Base-by-base conservation (phyloP, 306 rosid species). In the Prinsepia uniflora region DNA sequence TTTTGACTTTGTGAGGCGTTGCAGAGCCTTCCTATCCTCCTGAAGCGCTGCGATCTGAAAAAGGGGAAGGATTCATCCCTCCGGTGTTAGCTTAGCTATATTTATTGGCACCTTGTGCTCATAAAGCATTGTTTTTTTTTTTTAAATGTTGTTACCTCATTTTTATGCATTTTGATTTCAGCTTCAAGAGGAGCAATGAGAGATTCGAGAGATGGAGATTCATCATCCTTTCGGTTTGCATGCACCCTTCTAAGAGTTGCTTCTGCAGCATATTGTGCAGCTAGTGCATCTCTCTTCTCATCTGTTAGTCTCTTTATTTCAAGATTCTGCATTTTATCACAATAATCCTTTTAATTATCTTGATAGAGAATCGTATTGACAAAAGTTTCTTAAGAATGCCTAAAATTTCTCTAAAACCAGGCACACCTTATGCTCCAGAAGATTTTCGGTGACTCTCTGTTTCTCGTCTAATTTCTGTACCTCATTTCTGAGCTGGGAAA, bases 201-300 rank as follows among this genome's bases (percentile, higher is more conserved):
- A 55, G 90, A 83, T 8, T 79, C 97, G n/a, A 94, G 45, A 57
- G 95, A 82, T 59, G 81, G 74, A 71, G 83, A 81, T 30, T 94
- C 86, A 41, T 87, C 88, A n/a, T 90, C 95, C 82, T 76, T 88
- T 70, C 81, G 88, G 76, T 84, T 86, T 17, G 86, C 78, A 62
- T 89, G 72, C 36, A 90, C 75, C 86, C 92, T 86, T 80, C 96
- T 79, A 47, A 94, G 95, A 63, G 97, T 65, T 79, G 88, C 88
- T 86, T 94, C 99, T 44, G 91, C 97, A 42, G 99, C 95, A 79
- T 81, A 90, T 67, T 90, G 97, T 24, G 95, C 99, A 2, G 96
- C 88, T 83, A 89, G 63, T 61, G 96, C 97, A 41, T 90, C 89
- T 79, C 84, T 87, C 87, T 83, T 94, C 65, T 94, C 98, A 8